Conservation (phyloP, 2,329 filamentous ascomycete species). For the Stylonectria norvegica region DNA sequence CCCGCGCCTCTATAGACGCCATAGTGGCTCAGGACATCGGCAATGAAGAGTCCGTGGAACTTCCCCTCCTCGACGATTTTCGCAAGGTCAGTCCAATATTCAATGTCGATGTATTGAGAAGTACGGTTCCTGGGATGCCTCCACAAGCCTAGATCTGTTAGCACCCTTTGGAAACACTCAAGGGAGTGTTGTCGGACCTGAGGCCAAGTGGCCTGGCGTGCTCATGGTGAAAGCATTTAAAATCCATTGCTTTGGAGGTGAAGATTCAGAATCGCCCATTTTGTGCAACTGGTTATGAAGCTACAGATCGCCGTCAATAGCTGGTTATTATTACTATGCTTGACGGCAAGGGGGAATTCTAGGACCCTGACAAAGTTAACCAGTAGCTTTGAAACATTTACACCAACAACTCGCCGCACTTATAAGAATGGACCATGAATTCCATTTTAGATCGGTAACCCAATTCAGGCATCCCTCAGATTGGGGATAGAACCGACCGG, state of each 20-base stretch:
- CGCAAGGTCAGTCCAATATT: conserved; percentile 46
- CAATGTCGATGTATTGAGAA: conserved; percentile 16
- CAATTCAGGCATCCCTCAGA: too few species aligned
- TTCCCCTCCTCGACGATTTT: conserved; percentile 43
- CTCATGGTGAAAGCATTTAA: conserved; percentile 21
- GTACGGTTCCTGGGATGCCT: conserved; percentile 19
- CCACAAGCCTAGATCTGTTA: conserved; percentile 11
- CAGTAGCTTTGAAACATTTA: too few species aligned
- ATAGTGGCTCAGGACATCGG: conserved; percentile 46
- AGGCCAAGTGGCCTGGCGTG: conserved; percentile 13
- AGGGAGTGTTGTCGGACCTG: neutral
- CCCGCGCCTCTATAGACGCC: conserved; percentile 20
- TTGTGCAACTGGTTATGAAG: too few species aligned
- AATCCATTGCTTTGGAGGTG: conserved; percentile 10
- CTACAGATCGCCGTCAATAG: too few species aligned
- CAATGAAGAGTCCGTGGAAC: conserved; percentile 51
- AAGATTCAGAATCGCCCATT: neutral
- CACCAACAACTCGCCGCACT: too few species aligned
- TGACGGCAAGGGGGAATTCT: too few species aligned
- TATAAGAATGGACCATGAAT: too few species aligned
- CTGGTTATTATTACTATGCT: too few species aligned
- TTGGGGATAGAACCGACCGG: too few species aligned
- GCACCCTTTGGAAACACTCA: too few species aligned
- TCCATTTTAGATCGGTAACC: too few species aligned
- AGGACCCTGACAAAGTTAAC: too few species aligned